Conservation (phyloP, 148 eudicot genomes). For the Rhododendron ferrugineum region DNA sequence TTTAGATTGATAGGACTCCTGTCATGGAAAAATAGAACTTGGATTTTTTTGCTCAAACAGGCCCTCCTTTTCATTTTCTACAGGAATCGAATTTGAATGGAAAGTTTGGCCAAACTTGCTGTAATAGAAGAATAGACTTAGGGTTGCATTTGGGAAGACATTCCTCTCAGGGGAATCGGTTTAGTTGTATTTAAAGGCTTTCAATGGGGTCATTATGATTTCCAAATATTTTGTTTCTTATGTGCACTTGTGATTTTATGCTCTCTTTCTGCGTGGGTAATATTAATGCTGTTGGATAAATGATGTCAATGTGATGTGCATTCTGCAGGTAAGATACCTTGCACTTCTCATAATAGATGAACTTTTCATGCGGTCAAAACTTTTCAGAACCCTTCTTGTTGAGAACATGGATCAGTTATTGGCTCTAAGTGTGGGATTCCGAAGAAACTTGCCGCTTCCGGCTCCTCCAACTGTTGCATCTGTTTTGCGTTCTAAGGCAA, state of each 20-base stretch:
- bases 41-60: background rate
- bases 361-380: conserved; percentile 87
- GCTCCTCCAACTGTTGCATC: conserved; percentile 70
- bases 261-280: background rate
- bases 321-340: conserved; percentile 73
- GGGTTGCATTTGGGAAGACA: background rate
- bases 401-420: conserved; percentile 77
- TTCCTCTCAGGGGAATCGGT: background rate
- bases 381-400: conserved; percentile 65
- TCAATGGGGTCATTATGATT: background rate
- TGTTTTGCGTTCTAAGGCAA: conserved; percentile 67
- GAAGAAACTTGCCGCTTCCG: conserved; percentile 75
- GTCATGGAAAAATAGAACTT: background rate
- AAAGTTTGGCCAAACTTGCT: background rate
- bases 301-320: background rate
- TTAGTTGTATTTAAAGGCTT: background rate
- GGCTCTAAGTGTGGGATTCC: conserved; percentile 77
- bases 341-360: conserved; percentile 83
- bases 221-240: background rate
- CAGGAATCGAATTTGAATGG: background rate
- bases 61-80: background rate
- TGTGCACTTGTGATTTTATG: background rate
- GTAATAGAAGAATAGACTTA: background rate
- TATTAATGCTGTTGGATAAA: background rate
- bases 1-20: background rate